phyloP scores from a whole-genome alignment of 768 basidiomycete species.

The Termitomyces sp. region DNA sequence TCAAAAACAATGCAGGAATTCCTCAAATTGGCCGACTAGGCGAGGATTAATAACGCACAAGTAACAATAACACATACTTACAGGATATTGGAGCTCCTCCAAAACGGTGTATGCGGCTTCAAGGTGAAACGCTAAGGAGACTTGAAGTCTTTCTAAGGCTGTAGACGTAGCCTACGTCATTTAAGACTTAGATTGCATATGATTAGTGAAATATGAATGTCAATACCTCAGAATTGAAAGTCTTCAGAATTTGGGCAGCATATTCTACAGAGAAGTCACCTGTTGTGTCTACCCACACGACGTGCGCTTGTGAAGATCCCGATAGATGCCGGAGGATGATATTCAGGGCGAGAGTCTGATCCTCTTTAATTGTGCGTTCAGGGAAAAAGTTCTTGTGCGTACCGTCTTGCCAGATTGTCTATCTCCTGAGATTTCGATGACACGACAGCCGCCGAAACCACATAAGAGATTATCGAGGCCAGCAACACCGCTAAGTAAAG shows the following conservation, averaged over 20 bases:
- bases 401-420: conserved; percentile 69
- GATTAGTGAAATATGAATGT: neutral
- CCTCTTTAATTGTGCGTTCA: neutral
- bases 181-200: conserved; percentile 2
- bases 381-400: conserved; percentile 16
- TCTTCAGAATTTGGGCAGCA: conserved; percentile 34
- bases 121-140: conserved; percentile 56
- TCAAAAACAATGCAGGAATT: conserved; percentile 59
- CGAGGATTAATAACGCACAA: neutral
- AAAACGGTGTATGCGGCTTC: conserved; percentile 51
- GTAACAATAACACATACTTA: conserved; percentile 5
- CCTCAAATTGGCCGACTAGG: conserved; percentile 3
- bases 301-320: conserved; percentile 29
- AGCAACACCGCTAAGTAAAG: conserved; percentile 35
- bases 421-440: conserved; percentile 71
- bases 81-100: conserved; percentile 32
- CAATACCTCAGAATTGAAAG: conserved; percentile 21
- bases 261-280: conserved; percentile 61
- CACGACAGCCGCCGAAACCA: conserved; percentile 44
- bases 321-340: conserved; percentile 52
- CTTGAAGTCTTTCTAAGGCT: conserved; percentile 52
- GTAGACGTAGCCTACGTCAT: conserved; percentile 19
- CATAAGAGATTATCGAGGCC: conserved; percentile 50
- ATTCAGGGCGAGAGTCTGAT: conserved; percentile 60
- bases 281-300: conserved; percentile 70